Percentiles rank a stretch among this genome's conserved stretches.
Conservation (phyloP, 2,329 filamentous ascomycete genomes). For the Cordyceps javanica region DNA sequence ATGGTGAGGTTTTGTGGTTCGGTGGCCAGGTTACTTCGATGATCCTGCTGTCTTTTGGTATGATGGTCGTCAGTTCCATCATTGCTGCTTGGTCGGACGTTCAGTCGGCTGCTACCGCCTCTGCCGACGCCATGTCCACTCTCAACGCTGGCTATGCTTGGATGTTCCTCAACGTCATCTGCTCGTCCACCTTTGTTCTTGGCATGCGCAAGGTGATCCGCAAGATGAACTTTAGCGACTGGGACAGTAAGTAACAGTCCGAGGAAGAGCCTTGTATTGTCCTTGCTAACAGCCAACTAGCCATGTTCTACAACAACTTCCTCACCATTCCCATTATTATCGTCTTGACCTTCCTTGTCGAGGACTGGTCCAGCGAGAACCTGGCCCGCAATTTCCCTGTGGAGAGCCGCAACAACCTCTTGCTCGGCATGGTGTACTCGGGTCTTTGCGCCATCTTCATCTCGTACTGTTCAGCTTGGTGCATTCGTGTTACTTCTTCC, state of each 20-base stretch:
- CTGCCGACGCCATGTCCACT: slow-evolving; percentile 64
- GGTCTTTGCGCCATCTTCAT: slow-evolving; percentile 86
- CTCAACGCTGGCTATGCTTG: slow-evolving; percentile 86
- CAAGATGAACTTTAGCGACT: slow-evolving; percentile 96
- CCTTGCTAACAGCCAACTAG: slow-evolving; percentile 40
- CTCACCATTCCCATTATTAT: slow-evolving; percentile 84
- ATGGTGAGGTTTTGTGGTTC: slow-evolving; percentile 93
- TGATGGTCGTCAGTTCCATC: slow-evolving; percentile 87
- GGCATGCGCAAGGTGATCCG: slow-evolving; percentile 94
- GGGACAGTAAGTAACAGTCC: slow-evolving; percentile 67
- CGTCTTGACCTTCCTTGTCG: slow-evolving; percentile 66
- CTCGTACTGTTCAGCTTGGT: slow-evolving; percentile 93
- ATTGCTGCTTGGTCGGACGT: slow-evolving; percentile 95
- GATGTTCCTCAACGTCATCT: slow-evolving; percentile 92
- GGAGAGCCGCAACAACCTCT: slow-evolving; percentile 64
- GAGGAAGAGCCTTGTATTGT: background rate
- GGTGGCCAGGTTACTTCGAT: slow-evolving; percentile 79
- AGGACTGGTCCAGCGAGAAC: slow-evolving; percentile 82
- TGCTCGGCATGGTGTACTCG: slow-evolving; percentile 81
- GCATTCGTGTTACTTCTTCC: slow-evolving; percentile 85
- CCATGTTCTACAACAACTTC: slow-evolving; percentile 98
- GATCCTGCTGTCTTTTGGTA: slow-evolving; percentile 79
- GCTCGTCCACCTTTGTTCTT: slow-evolving; percentile 75
- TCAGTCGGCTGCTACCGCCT: slow-evolving; percentile 66
- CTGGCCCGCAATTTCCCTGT: slow-evolving; percentile 74